A percentile compares a stretch with the other conserved stretches of the same genome.
Evolutionary conservation across 2,329 filamentous ascomycete species (phyloP).

Genomic region (Chaetomiaceae sp.): DNA sequence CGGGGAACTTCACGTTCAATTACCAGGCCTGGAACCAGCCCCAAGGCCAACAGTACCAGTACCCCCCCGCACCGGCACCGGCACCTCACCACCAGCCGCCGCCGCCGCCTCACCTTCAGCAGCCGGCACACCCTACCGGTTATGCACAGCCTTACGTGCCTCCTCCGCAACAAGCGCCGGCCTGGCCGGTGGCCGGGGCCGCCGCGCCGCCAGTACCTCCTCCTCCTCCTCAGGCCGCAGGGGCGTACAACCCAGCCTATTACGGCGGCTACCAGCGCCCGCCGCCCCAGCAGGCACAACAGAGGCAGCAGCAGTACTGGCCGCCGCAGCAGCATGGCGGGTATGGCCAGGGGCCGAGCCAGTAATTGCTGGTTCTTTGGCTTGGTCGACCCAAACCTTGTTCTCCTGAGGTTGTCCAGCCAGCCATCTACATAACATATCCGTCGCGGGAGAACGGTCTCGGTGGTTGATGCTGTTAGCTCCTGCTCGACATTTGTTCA

Average conservation of each 20-base stretch:
- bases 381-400: background rate
- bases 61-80: slow-evolving; percentile 25
- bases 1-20: slow-evolving; percentile 18
- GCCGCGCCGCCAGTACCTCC: slow-evolving; percentile 25
- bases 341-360: slow-evolving; percentile 14
- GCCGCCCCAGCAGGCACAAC: slow-evolving; percentile 29
- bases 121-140: slow-evolving; percentile 2
- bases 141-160: slow-evolving; percentile 33
- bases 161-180: slow-evolving; percentile 23
- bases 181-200: slow-evolving; percentile 29
- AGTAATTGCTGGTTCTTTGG: background rate
- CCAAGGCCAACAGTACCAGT: slow-evolving; percentile 26
- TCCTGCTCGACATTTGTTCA: no score
- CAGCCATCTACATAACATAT: no score
- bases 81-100: slow-evolving; percentile 21
- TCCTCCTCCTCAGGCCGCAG: slow-evolving; percentile 32
- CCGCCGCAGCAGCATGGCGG: slow-evolving; percentile 14
- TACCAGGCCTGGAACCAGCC: slow-evolving; percentile 20
- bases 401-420: no score
- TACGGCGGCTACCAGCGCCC: slow-evolving; percentile 42
- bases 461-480: no score
- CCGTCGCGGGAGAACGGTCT: no score
- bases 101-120: slow-evolving; percentile 21
- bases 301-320: slow-evolving; percentile 22
- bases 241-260: slow-evolving; percentile 53